Base-by-base conservation (phyloP, 2,329 filamentous ascomycete species). In the Penicillium oxalicum region DNA sequence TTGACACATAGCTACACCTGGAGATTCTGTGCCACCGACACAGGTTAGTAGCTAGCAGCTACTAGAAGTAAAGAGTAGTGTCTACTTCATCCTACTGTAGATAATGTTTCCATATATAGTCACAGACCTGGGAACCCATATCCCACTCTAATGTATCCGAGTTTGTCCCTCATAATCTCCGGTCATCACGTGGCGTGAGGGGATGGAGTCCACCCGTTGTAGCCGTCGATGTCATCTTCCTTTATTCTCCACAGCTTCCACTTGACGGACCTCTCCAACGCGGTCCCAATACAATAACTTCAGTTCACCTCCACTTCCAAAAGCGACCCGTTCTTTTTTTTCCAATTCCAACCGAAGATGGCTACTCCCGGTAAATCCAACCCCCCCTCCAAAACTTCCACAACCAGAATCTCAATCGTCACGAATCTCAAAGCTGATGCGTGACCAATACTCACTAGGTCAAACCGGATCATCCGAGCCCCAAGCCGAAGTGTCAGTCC, bases 401-500 rank as follows among this genome's bases (percentile, higher is more conserved):
- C 11, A 3, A 7, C 29, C 29, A 25, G 25, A 35, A 39, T 26
- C 28, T 28, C 9, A 34, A 11, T 40, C 32, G 33, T 28, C 40
- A 36, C 44, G 9, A 18, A 18, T 2, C 3, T 27, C 28, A 28
- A 36, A 46, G 50, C 54, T 59, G 52, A 61, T 49, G 5, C 25
- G 29, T n/a, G 26, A 26, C 13, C 28, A 11, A 5, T 18, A 18
- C 18, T 18, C 18, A 18, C 18, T 18, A 18, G 18, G 18, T 52
- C 51, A 52, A 12, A 37, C 24, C 29, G 61, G 64, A 36, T 57
- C 51, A 39, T 52, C 62, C 34, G 53, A 58, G 26, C 64, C 61
- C 33, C 58, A 64, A 45, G 58, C 66, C 25, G 66, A 70, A 61
- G 68, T 67, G 68, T 71, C 48, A 57, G 67, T 65, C 29, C 18